A percentile compares a stretch with the other conserved stretches of the same genome.
These are phyloP conservation scores for Cercospora zeae-maydis DNA, from an alignment of 2,329 filamentous ascomycete species.

Conservation along the genomic window DNA sequence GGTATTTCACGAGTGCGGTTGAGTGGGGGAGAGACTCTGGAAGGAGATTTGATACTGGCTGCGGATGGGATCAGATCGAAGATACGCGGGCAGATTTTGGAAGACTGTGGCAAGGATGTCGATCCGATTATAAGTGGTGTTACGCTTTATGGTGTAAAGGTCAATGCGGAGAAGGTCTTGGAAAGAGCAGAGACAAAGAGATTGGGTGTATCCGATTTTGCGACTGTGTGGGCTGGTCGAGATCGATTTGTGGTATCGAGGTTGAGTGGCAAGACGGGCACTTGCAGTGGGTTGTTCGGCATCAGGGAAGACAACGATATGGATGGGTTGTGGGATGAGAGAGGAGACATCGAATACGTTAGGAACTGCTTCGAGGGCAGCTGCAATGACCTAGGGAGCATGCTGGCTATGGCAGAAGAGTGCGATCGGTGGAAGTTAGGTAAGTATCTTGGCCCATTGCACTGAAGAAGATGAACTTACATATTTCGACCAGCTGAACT, in stretches of 20 bases:
- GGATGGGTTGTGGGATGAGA: constrained; percentile 14
- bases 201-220: constrained; percentile 2
- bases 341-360: constrained; percentile 13
- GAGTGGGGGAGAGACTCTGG: not conserved
- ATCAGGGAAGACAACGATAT: constrained; percentile 8
- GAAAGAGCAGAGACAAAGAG: constrained; percentile 1
- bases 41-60: constrained; percentile 13
- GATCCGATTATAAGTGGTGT: constrained; percentile 5
- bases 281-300: constrained; percentile 1
- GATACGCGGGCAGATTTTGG: constrained; percentile 6
- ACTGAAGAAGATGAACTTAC: not conserved
- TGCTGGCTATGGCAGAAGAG: constrained; percentile 3
- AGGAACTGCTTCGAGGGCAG: constrained; percentile 9
- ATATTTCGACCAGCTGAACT: constrained; percentile 9
- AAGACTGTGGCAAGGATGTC: not conserved
- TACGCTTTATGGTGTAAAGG: constrained; percentile 9
- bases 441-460: not conserved
- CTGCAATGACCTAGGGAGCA: constrained; percentile 4
- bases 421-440: constrained; percentile 18
- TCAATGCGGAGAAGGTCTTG: not conserved
- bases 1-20: not conserved
- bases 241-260: constrained; percentile 9
- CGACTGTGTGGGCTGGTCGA: constrained; percentile 10
- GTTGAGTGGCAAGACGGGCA: not conserved
- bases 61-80: constrained; percentile 13